Base-by-base conservation (phyloP, 176 grass and related monocot genomes). In the Lolium multiflorum region DNA sequence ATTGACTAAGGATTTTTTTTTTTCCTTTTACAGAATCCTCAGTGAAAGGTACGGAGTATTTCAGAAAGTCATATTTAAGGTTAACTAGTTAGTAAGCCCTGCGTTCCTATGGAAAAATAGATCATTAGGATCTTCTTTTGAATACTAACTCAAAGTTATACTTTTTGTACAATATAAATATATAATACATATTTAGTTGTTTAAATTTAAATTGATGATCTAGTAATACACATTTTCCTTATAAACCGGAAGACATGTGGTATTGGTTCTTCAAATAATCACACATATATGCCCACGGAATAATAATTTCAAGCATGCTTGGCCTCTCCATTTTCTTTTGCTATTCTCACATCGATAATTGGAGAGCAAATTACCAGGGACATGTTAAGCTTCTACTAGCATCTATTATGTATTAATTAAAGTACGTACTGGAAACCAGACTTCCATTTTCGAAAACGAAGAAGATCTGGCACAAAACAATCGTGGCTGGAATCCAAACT, bases 401-500 rank as follows among this genome's bases (percentile, higher is more conserved):
- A 61, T 61, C 9, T 24, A 61, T 61, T 22, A 61, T 61, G 58
- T 24, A 21, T 11, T 61, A 24, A 21, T 11, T 61, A 24, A 22
- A 61, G 9, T 61, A 24, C 58, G 22, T 61, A 61, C 58, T 61
- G 9, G 57, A 59, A 24, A 61, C n/a, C 3, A 10, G 58, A 61
- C n/a, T 62, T 12, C 60, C 21, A 62, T 25, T 62, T 62, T 35
- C 31, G 31, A 35, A 35, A 35, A 31, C 63, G 16, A 25, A 71
- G n/a, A 11, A 41, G n/a, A 21, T 17, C 3, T 55, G 11, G 28
- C 13, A 7, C 20, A 74, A 39, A 51, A 3, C 24, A 17, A 39
- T 43, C 6, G 3, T 31, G 18, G 52, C 31, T 62, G n/a, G 54
- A 52, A 84, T 61, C 81, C 81, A 71, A 64, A 50, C n/a, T 63